Evolutionary conservation across 2,329 filamentous ascomycete species (phyloP).

Genomic region (Cladosporium sp.): DNA sequence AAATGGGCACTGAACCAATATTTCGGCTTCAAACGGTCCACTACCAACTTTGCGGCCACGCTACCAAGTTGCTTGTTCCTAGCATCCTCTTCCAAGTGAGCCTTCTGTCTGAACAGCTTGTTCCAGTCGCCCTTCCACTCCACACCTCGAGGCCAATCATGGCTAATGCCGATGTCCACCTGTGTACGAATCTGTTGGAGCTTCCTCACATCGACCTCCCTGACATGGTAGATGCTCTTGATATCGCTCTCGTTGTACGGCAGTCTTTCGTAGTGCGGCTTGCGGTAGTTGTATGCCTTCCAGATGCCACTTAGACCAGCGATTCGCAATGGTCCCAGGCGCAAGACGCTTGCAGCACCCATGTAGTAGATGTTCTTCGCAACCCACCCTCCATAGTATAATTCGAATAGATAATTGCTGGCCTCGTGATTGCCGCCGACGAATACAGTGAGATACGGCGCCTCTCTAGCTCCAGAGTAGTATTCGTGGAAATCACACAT

Average conservation of each 20-base stretch:
- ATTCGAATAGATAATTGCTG: conserved; percentile 80
- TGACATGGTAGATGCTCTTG: conserved; percentile 80
- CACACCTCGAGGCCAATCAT: conserved; percentile 88
- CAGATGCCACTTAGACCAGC: conserved; percentile 90
- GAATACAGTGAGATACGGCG: conserved; percentile 88
- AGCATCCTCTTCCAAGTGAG: conserved; percentile 71
- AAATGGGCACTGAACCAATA: conserved; percentile 91
- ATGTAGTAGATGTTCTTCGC: conserved; percentile 97
- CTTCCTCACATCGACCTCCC: conserved; percentile 88
- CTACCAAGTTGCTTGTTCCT: conserved; percentile 72
- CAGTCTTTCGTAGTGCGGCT: conserved; percentile 76
- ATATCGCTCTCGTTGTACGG: conserved; percentile 77
- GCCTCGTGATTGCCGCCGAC: conserved; percentile 95
- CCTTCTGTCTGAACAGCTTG: conserved; percentile 68
- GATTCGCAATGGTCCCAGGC: conserved; percentile 79
- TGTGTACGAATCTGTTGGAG: conserved; percentile 79
- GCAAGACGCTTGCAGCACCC: conserved; percentile 84
- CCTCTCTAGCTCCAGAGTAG: conserved; percentile 72
- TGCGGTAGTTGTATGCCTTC: conserved; percentile 85
- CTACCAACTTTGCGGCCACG: conserved; percentile 70
- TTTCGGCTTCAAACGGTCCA: conserved; percentile 74
- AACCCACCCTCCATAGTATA: conserved; percentile 96
- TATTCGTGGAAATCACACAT: conserved; percentile 94
- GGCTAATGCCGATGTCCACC: conserved; percentile 85
- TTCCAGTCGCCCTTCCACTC: conserved; percentile 71